phyloP scores from a whole-genome alignment of 257 asterid genomes.

The Penstemon eatonii region DNA sequence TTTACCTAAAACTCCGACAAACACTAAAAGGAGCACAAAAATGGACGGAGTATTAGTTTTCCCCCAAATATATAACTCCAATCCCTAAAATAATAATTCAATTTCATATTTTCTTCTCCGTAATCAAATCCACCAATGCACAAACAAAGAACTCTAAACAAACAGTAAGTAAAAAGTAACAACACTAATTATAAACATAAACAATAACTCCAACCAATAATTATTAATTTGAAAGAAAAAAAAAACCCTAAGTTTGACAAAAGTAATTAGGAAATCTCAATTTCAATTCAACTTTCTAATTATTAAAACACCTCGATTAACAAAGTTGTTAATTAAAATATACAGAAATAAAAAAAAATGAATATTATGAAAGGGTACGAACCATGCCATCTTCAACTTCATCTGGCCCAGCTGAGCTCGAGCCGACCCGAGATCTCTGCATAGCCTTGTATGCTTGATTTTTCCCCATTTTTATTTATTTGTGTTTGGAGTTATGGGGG shows the following conservation, averaged over 20 bases:
- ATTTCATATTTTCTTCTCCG: constrained; percentile 4
- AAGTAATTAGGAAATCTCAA: neutral
- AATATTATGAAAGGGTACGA: constrained; percentile 64
- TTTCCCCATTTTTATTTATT: constrained; percentile 61
- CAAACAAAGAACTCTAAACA: neutral
- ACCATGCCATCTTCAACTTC: constrained; percentile 95
- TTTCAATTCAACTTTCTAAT: neutral
- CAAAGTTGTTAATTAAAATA: too few relatives aligned
- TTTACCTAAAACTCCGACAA: too few relatives aligned
- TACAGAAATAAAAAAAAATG: neutral
- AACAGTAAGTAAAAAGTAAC: too few relatives aligned
- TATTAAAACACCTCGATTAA: neutral
- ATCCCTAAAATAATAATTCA: neutral
- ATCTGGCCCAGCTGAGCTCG: constrained; percentile 70
- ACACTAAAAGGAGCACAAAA: too few relatives aligned
- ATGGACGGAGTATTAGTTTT: too few relatives aligned
- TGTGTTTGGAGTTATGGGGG: neutral
- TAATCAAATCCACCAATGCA: neutral
- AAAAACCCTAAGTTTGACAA: too few relatives aligned
- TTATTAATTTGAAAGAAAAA: too few relatives aligned
- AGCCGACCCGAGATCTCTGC: constrained; percentile 81
- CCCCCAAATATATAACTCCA: too few relatives aligned
- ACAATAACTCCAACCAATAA: too few relatives aligned
- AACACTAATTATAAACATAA: too few relatives aligned
- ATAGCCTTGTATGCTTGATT: constrained; percentile 92